Evolutionary conservation across 2,329 filamentous ascomycete species (phyloP), one percentile per base, ranked within the genome.

Genomic region (Chrysoporthe puriensis): DNA sequence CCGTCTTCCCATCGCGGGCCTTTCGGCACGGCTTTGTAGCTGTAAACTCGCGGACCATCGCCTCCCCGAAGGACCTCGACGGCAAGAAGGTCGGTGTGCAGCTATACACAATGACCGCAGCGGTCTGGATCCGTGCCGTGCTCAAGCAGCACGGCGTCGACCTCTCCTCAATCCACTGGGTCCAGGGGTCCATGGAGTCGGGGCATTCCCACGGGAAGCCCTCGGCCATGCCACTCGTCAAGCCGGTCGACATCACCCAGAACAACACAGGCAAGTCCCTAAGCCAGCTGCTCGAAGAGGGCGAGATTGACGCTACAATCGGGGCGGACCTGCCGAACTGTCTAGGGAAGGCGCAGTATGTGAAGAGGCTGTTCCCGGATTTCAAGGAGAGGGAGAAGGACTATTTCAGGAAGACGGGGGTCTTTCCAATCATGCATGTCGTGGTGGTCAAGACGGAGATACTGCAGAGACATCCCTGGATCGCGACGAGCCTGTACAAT

Each of bases 21-120:
- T 78, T 79, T 65, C 73, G 77, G 16, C 76, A 78, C 68, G 67
- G 71, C 50, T 77, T 73, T 72, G 78, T 79, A 59, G 73, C 67
- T 34, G 73, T 79, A 42, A 78, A 80, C 64, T 72, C 66, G 9
- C 60, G 52, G 21, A 71, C 66, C 42, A 68, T 79, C 62, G 74
- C 73, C 64, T 70, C 70, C 34, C 76, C 76, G 4, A 66, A 64
- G 14, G 77, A 79, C 68, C 70, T 78, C 9, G 75, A 75, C 36
- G 77, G 77, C 21, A 78, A 77, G 67, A 73, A 69, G 21, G 74
- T 79, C 52, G 77, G 78, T 11, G 75, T 79, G 0, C 77, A 76
- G 69, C 69, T 76, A 21, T 79, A 79, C 70, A 78, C 77, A 26
- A 78, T 79, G 77, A 79, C 78, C 3, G 78, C 78, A 11, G 77